Base-by-base conservation (phyloP, 495 filamentous ascomycete species). In the Rhypophila decipiens region DNA sequence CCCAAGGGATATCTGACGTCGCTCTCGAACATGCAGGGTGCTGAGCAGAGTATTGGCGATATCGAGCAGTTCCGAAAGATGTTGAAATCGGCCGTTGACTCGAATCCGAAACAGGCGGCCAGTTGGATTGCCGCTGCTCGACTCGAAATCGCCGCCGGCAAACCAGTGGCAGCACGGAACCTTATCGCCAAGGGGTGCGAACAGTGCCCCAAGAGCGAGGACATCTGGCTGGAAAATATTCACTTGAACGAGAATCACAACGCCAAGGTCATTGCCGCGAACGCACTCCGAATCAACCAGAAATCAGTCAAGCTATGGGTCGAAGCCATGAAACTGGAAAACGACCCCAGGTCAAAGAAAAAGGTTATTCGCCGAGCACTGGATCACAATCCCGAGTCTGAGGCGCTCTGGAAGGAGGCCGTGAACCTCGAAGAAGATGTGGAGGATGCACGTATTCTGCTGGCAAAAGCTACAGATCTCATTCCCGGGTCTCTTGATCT, bases 71-170 rank as follows among this genome's bases (percentile, higher is more conserved):
- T 91, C n/a, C 77, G 94, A n/a, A 80, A 86, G 44, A 75, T 99
- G 29, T 74, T 97, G 15, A 89, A 96, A 60, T 95, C 88, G 0
- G 94, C 96, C 31, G 95, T 95, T 55, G 88, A 87, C 59, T 96
- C 90, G 18, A 99, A 99, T 60, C 87, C 88, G 0, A 88, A 88
- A 39, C 91, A 96, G 57, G 89, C 85, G 0, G 90, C 91, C n/a
- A 94, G 89, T 29, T 97, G 91, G 87, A 91, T 97, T 58, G 93
- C 93, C 4, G 84, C 90, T 13, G 87, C 89, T n/a, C 80, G 90
- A 54, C 65, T 99, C 47, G 94, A 99, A 60, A 88, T 96, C 57
- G 65, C 90, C 31, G 93, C 93, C 13, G 93, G 94, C 5, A 93
- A 90, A 55, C 84, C 87, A 44, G 88, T 89, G 21, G 81, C 87